These are phyloP conservation scores for Tarenaya hassleriana DNA, from an alignment of 345 rosid genomes.

Conservation along the genomic window DNA sequence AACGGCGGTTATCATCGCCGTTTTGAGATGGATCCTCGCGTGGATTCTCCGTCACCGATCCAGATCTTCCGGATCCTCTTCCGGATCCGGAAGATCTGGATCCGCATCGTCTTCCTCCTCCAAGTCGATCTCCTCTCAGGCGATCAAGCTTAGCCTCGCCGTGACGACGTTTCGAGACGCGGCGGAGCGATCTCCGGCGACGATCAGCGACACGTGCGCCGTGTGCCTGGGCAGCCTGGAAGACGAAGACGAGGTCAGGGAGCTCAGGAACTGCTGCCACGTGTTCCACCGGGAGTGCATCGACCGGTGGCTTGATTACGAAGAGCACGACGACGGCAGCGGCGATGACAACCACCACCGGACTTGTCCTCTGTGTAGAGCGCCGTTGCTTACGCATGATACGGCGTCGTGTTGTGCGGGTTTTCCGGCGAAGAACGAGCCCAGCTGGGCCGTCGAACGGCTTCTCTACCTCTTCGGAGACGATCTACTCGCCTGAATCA, in stretches of 20 bases:
- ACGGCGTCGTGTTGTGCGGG: constrained; percentile 21
- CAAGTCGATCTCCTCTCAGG: constrained; percentile 36
- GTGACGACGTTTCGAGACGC: constrained; percentile 56
- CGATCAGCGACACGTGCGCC: constrained; percentile 56
- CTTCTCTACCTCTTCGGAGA: constrained; percentile 88
- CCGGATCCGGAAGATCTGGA: background rate
- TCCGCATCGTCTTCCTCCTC: constrained; percentile 6
- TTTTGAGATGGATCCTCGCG: constrained; percentile 63
- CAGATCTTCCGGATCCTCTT: constrained; percentile 27
- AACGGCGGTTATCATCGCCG: constrained; percentile 58
- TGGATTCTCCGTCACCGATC: constrained; percentile 49
- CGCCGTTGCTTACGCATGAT: constrained; percentile 51
- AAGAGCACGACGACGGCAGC: constrained; percentile 29
- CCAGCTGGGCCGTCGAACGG: constrained; percentile 91
- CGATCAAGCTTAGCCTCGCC: constrained; percentile 48
- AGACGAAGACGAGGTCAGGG: constrained; percentile 60
- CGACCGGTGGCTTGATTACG: constrained; percentile 83
- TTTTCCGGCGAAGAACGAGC: constrained; percentile 45
- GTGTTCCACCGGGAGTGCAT: constrained; percentile 86
- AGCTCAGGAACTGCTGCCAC: constrained; percentile 80
- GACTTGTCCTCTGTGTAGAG: constrained; percentile 82
- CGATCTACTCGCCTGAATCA: constrained; percentile 45
- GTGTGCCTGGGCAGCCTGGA: constrained; percentile 59
- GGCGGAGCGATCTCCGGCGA: constrained; percentile 28
- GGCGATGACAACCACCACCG: constrained; percentile 47